Evolutionary conservation across 805 yeast species (phyloP), one percentile per base, ranked within the genome.

Genomic region (Ogataea nakhonphanomensis): DNA sequence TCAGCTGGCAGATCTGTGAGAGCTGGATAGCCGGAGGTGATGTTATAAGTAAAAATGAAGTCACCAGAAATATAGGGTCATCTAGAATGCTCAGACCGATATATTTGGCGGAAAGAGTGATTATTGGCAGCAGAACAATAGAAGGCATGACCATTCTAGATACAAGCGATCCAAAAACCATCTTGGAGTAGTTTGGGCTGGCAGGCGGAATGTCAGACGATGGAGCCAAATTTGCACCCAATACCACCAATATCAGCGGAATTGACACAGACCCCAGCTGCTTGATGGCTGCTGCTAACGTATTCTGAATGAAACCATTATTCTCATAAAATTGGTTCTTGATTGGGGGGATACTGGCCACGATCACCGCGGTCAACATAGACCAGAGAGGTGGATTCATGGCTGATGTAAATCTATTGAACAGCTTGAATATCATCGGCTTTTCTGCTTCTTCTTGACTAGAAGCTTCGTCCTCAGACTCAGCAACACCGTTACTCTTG

Each of bases 301-400:
- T 84, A 49, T 79, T 79, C 48, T 78, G 78, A 21, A 81, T 54
- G 51, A 84, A 84, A 0, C 88, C 81, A 39, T 71, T 59, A 24
- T 73, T 66, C 42, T 70, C 73, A 55, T 78, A 84, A 46, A 84
- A 77, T 39, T 70, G 67, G 26, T 67, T 63, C 53, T 81, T 83
- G 12, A 84, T 49, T 3, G 63, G 61, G 5, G 84, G 81, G 13
- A 81, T 66, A 0, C 86, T 74, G 3, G 91, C 93, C 41, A 84
- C 83, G 17, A 83, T 39, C 11, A 84, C 75, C 3, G 90, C 73
- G 1, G 79, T 59, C 8, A 79, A 56, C 90, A 84, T 84, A 7
- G 95, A 81, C 63, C 81, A 84, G 41, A 84, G 64, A 11, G 93
- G 95, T n/a, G 95, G 93, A 55, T 84, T 84, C 85, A 84, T 81